Conservation (phyloP, 129 eudicot genomes). For the Tagetes patula region DNA sequence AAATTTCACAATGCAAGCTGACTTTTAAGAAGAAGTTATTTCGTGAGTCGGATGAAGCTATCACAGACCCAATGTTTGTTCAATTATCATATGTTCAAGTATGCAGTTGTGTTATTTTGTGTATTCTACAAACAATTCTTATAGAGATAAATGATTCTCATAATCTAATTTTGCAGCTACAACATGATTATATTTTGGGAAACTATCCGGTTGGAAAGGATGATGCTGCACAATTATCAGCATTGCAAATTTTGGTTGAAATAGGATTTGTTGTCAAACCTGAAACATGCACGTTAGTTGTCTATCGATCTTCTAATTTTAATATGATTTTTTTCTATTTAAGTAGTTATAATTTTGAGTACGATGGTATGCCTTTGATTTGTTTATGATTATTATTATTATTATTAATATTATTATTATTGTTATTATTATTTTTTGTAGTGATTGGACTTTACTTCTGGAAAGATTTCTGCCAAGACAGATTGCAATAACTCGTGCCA, state of each 20-base stretch:
- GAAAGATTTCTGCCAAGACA: constrained; percentile 90
- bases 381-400: too few relatives aligned
- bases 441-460: constrained; percentile 94
- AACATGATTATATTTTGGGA: constrained; percentile 95
- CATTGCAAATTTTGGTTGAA: constrained; percentile 88
- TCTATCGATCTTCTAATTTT: constrained; percentile 17
- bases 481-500: constrained; percentile 92
- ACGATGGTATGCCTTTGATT: background rate
- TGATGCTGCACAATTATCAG: constrained; percentile 96
- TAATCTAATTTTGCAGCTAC: constrained; percentile 48
- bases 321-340: background rate
- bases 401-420: too few relatives aligned
- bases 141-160: constrained; percentile 3
- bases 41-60: constrained; percentile 95
- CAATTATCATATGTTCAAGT: constrained; percentile 95
- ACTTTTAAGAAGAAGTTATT: constrained; percentile 89
- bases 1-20: constrained; percentile 82
- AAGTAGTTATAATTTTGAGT: background rate
- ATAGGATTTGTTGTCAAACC: constrained; percentile 74
- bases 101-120: constrained; percentile 6
- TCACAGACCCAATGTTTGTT: constrained; percentile 93
- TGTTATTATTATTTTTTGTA: constrained; percentile 11
- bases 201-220: constrained; percentile 99
- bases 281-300: constrained; percentile 93
- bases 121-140: background rate